phyloP scores from a whole-genome alignment of 1,284 basidiomycete species.

The Cryptococcus wingfieldii region DNA sequence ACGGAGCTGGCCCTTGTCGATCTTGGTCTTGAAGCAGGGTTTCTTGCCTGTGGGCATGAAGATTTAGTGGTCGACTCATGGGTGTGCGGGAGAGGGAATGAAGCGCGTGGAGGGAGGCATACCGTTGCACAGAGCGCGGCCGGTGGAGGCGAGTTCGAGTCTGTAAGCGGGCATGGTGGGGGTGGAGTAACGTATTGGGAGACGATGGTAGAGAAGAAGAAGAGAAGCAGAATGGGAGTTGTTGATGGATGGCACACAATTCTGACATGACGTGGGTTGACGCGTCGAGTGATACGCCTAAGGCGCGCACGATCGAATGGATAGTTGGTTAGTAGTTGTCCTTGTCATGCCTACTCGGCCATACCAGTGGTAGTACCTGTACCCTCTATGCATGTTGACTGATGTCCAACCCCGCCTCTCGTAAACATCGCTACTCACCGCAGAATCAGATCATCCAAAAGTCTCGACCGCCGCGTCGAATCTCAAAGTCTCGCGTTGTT shows the following conservation, averaged over 20 bases:
- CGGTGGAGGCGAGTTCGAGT: slow-evolving; percentile 56
- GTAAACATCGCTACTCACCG: too few species aligned
- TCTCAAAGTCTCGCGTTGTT: neutral
- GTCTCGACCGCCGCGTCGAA: too few species aligned
- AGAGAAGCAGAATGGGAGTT: neutral
- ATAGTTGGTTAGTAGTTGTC: too few species aligned
- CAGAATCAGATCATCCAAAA: too few species aligned
- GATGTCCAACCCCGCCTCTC: too few species aligned
- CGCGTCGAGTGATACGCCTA: too few species aligned
- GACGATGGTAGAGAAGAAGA: neutral
- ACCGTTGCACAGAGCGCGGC: slow-evolving; percentile 80
- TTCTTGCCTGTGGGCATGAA: slow-evolving; percentile 58
- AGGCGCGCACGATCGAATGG: too few species aligned
- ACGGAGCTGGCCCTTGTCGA: slow-evolving; percentile 68
- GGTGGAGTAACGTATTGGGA: neutral
- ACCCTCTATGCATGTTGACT: too few species aligned
- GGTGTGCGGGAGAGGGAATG: neutral
- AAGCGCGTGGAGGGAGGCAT: neutral
- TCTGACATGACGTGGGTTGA: too few species aligned
- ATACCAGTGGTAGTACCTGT: too few species aligned
- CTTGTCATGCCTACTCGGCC: too few species aligned
- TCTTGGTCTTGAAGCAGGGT: slow-evolving; percentile 72
- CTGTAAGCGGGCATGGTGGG: slow-evolving; percentile 55
- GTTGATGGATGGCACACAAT: too few species aligned
- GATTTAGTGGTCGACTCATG: neutral